A percentile compares a stretch with the other conserved stretches of the same genome.
Evolutionary conservation across 495 filamentous ascomycete species (phyloP).

Genomic region (Emericellopsis terricola): DNA sequence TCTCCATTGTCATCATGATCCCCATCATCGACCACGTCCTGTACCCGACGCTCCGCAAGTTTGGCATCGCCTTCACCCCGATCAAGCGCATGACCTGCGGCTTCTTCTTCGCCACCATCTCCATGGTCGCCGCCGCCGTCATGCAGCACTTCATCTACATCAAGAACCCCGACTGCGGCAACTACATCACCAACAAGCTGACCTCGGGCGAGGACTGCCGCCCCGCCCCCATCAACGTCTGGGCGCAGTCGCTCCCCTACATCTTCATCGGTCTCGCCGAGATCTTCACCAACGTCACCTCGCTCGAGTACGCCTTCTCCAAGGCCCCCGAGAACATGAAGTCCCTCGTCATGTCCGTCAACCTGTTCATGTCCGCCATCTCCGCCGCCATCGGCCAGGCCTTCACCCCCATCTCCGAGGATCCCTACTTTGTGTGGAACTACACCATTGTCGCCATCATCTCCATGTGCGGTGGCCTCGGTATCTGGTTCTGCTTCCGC

Average conservation of each 20-base stretch:
- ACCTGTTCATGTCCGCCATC: constrained; percentile 48
- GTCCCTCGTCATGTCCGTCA: constrained; percentile 43
- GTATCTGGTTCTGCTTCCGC: constrained; percentile 40
- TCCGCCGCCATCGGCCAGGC: constrained; percentile 47
- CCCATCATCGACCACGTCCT: constrained; percentile 48
- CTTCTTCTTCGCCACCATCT: constrained; percentile 34
- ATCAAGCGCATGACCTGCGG: constrained; percentile 51
- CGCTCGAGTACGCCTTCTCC: constrained; percentile 50
- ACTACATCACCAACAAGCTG: constrained; percentile 9
- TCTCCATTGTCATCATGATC: constrained; percentile 56
- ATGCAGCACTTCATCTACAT: constrained; percentile 51
- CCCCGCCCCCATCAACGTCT: constrained; percentile 32
- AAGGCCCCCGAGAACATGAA: constrained; percentile 63
- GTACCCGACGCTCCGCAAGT: constrained; percentile 43
- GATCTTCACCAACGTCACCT: constrained; percentile 29
- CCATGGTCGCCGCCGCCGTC: constrained; percentile 43
- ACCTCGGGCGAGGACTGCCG: constrained; percentile 15
- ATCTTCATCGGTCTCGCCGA: constrained; percentile 44
- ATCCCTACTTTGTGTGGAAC: constrained; percentile 41
- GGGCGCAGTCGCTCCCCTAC: constrained; percentile 41
- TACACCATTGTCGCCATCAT: constrained; percentile 42
- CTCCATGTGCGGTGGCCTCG: constrained; percentile 31
- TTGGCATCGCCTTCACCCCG: constrained; percentile 44
- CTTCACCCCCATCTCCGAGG: constrained; percentile 36
- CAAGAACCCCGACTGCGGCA: constrained; percentile 29